phyloP scores from a whole-genome alignment of 352 stramenopile species.

The Globisporangium takayamanum region DNA sequence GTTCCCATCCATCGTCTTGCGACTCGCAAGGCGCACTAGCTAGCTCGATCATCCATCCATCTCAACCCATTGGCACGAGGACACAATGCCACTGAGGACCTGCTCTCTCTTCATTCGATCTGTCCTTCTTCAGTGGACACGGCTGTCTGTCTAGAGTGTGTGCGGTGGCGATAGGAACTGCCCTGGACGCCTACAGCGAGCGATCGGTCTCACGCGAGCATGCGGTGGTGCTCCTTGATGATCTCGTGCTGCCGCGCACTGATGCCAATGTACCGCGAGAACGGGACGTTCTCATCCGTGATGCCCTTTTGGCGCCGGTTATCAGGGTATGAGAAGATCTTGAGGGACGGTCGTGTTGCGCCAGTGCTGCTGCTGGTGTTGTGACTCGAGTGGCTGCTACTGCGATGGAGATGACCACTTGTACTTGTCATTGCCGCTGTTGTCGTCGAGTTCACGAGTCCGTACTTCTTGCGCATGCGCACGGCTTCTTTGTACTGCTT shows the following conservation, averaged over 20 bases:
- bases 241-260: constrained; percentile 64
- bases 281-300: constrained; percentile 56
- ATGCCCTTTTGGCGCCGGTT: constrained; percentile 25
- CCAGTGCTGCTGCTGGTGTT: background rate
- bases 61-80: too few relatives aligned
- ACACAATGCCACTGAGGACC: too few relatives aligned
- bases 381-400: background rate
- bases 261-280: constrained; percentile 69
- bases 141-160: too few relatives aligned
- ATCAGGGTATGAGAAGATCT: constrained; percentile 66
- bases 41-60: too few relatives aligned
- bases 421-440: background rate
- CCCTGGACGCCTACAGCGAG: too few relatives aligned
- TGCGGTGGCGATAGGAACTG: too few relatives aligned
- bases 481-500: constrained; percentile 55
- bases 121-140: too few relatives aligned
- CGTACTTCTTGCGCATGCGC: constrained; percentile 39
- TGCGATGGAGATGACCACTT: too few relatives aligned
- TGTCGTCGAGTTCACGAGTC: constrained; percentile 5
- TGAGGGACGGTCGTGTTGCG: constrained; percentile 36
- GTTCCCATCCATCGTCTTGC: too few relatives aligned
- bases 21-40: too few relatives aligned
- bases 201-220: constrained; percentile 33
- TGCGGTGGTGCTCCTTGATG: constrained; percentile 69
- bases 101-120: too few relatives aligned